Evolutionary conservation across 2,329 filamentous ascomycete species (phyloP), one percentile per base, ranked within the genome.

Genomic region (Colletotrichum salicis): DNA sequence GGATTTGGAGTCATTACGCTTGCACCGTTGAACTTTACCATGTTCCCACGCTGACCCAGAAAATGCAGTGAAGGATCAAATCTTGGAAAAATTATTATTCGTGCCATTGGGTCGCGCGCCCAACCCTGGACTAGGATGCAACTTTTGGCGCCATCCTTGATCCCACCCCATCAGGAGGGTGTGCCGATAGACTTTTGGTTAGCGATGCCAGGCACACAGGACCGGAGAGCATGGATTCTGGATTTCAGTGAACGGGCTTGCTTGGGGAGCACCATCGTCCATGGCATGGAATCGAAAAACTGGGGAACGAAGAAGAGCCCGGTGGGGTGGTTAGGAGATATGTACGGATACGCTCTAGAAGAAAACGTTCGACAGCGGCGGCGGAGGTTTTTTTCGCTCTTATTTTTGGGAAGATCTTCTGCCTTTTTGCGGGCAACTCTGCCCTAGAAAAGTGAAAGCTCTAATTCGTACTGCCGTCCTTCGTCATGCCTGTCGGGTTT

Each of bases 221-320:
- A 48, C 41, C 37, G 29, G 68, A 48, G 54, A 33, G 68, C 68
- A 71, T 67, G 68, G 64, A 41, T 71, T 63, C 31, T 29, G 27
- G 48, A 51, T 48, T 48, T 48, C 41, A 41, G 68, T 52, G 64
- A 71, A 71, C 52, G 24, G 56, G 56, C 31, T 51, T 19, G 41
- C 37, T 41, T 13, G 24, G 57, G 41, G 57, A n/a, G 58, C 67
- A 52, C 58, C 41, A n/a, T 22, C 41, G 22, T 22, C 41, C 64
- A 71, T 71, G 58, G 68, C 68, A 71, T 45, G 64, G 48, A 68
- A 67, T 22, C 24, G 54, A 51, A 67, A 58, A 54, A 63, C 66
- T 45, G 55, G 68, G 64, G 68, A 59, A 41, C 22, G 33, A 31
- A 51, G 24, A 48, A 48, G 57, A 31, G 19, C 67, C 54, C 22